Percentiles rank a stretch among this genome's conserved stretches.
Evolutionary conservation across 805 yeast genomes (phyloP).

Genomic region (Suhomyces pyralidae): DNA sequence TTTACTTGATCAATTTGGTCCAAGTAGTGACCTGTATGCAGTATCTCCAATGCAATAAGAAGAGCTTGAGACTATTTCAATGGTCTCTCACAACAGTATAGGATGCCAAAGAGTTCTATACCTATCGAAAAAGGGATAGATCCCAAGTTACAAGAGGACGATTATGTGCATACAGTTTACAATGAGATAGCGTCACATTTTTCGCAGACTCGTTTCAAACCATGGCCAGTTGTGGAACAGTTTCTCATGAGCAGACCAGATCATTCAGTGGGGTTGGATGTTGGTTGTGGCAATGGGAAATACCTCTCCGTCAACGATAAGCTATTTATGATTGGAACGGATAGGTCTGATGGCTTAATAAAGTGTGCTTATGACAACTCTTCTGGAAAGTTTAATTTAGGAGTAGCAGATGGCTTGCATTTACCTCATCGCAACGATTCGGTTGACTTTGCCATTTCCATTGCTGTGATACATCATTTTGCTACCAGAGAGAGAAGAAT

Average conservation of each 20-base stretch:
- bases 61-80: not conserved
- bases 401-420: conserved; percentile 77
- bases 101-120: conserved; percentile 33
- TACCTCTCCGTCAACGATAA: conserved; percentile 71
- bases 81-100: not conserved
- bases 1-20: not conserved
- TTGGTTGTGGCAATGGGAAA: conserved; percentile 98
- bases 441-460: conserved; percentile 87
- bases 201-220: conserved; percentile 90
- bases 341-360: conserved; percentile 67
- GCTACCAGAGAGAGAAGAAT: conserved; percentile 78
- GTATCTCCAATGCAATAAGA: not conserved
- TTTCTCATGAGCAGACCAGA: conserved; percentile 50
- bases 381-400: conserved; percentile 46
- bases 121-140: conserved; percentile 29
- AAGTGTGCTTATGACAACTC: conserved; percentile 54
- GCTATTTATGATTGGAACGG: conserved; percentile 70
- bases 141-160: conserved; percentile 63
- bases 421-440: conserved; percentile 37
- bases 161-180: conserved; percentile 87
- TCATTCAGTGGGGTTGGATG: conserved; percentile 80
- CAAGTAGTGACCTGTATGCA: not conserved
- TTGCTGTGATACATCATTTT: conserved; percentile 95
- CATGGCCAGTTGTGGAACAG: conserved; percentile 92
- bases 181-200: conserved; percentile 91